Evolutionary conservation across 148 eudicot species (phyloP).

Genomic region (Spergularia marina): DNA sequence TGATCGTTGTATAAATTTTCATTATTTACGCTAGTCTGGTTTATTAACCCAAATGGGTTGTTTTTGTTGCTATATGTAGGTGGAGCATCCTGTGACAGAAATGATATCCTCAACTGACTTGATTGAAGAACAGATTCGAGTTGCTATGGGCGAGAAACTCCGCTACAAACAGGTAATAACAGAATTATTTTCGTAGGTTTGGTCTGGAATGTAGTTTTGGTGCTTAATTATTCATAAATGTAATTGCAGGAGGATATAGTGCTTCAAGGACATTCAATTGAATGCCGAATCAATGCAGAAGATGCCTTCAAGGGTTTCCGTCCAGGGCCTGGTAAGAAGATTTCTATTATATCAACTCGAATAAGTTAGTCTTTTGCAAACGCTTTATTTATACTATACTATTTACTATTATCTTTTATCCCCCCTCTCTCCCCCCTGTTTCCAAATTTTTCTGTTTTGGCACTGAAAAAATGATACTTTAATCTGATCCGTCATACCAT

Average conservation of each 20-base stretch:
- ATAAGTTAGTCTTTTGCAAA: neutral
- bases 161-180: slow-evolving; percentile 72
- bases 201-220: neutral
- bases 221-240: slow-evolving; percentile 6
- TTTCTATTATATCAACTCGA: neutral
- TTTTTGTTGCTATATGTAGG: slow-evolving; percentile 41
- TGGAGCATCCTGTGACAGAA: slow-evolving; percentile 99
- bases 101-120: slow-evolving; percentile 97
- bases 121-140: slow-evolving; percentile 95
- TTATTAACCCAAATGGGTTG: neutral
- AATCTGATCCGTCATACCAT: neutral
- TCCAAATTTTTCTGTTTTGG: slow-evolving; percentile 2
- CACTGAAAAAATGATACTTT: neutral
- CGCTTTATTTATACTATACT: neutral
- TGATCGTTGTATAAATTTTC: neutral
- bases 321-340: slow-evolving; percentile 83
- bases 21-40: neutral
- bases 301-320: slow-evolving; percentile 98
- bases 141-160: slow-evolving; percentile 91
- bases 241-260: slow-evolving; percentile 80
- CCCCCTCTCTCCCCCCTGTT: no score
- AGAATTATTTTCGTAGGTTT: slow-evolving; percentile 3
- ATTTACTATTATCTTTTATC: neutral
- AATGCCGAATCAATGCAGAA: slow-evolving; percentile 99
- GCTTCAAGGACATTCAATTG: slow-evolving; percentile 94